Evolutionary conservation across 2,329 filamentous ascomycete genomes (phyloP).

Genomic region (Stemphylium vesicarium): DNA sequence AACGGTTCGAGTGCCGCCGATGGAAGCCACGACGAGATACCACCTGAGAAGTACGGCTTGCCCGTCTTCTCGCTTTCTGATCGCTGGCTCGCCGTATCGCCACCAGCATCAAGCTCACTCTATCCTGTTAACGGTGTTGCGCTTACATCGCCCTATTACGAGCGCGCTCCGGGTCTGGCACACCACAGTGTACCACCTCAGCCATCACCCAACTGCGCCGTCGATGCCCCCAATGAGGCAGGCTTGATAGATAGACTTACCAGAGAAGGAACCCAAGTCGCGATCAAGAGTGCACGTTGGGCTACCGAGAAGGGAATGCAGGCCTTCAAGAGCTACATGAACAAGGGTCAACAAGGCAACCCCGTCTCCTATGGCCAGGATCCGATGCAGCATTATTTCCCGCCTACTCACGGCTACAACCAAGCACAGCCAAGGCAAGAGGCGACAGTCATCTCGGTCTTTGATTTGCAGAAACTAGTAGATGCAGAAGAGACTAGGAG

Average conservation of each 20-base stretch:
- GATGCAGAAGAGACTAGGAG: slow-evolving; percentile 55
- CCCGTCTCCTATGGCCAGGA: slow-evolving; percentile 35
- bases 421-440: slow-evolving; percentile 61
- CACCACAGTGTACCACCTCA: slow-evolving; percentile 72
- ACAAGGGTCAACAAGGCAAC: slow-evolving; percentile 48
- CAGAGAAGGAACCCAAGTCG: slow-evolving; percentile 78
- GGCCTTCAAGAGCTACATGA: slow-evolving; percentile 83
- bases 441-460: slow-evolving; percentile 74
- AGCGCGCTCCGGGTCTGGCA: slow-evolving; percentile 61
- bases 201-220: slow-evolving; percentile 68
- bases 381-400: slow-evolving; percentile 65
- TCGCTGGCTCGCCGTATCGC: slow-evolving; percentile 80
- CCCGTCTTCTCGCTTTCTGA: slow-evolving; percentile 73
- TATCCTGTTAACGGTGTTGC: slow-evolving; percentile 72
- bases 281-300: slow-evolving; percentile 77
- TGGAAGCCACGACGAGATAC: slow-evolving; percentile 42
- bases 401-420: slow-evolving; percentile 75
- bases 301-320: slow-evolving; percentile 78
- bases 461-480: slow-evolving; percentile 70
- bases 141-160: slow-evolving; percentile 58
- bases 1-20: slow-evolving; percentile 46
- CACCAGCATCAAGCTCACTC: slow-evolving; percentile 73
- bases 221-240: slow-evolving; percentile 75
- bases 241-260: slow-evolving; percentile 77
- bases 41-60: slow-evolving; percentile 56